Evolutionary conservation across 306 rosid species (phyloP), one percentile per base, ranked within the genome.

Genomic region (Cicer cuneatum): DNA sequence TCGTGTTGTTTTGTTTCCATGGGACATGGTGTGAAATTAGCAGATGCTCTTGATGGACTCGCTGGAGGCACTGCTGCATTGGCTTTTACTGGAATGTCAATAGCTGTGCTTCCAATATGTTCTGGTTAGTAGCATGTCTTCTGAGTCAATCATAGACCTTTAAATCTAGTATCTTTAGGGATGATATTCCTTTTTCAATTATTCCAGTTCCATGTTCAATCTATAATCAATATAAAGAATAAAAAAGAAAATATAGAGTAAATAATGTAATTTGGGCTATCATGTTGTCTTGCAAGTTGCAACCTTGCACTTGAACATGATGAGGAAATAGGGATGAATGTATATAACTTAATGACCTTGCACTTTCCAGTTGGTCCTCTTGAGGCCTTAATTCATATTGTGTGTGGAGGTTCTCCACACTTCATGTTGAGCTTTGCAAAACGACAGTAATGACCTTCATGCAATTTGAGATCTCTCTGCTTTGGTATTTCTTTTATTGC

Each of bases 31-130:
- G 90, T 94, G 63, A 85, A 94, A 83, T 56, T 90, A 74, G 86
- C 97, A 10, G 93, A 91, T 84, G 90, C 95, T 71, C 93, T 94
- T 76, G 98, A 94, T 70, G 98, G 98, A 67, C 85, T 94, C 69
- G 95, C 98, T 62, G 96, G 98, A 60, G 98, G 98, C 63, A 81
- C 85, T 73, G 92, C 98, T 77, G 97, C 98, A 56, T 80, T 94
- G 91, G 98, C 98, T 40, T 91, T 91, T 59, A 80, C 79, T 10
- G 98, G 97, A 78, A 91, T 94, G 98, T 87, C 98, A 1, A 89
- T 91, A 13, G 97, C 97, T 8, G 96, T 94, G 84, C 98, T 94
- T 79, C 98, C 98, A 45, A 84, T 94, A 77, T 91, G 96, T 71
- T 81, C 96, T 67, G 98, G 98, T 94, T 77, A 87, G 96, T 83